phyloP scores from a whole-genome alignment of 768 basidiomycete genomes.

The Tulasnella sp. region DNA sequence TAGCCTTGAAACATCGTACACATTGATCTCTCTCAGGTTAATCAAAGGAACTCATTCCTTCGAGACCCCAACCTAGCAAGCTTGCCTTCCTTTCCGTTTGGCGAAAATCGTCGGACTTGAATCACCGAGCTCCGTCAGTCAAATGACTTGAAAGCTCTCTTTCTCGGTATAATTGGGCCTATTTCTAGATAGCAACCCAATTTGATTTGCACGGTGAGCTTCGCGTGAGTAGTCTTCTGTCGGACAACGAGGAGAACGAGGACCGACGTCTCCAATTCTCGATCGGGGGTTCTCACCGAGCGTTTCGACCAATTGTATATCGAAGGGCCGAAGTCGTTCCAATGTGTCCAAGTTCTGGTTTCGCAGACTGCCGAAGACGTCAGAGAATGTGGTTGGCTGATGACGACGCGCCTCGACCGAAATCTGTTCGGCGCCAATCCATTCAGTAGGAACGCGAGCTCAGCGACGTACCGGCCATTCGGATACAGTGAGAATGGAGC shows the following conservation, averaged over 20 bases:
- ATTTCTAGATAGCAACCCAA: no score
- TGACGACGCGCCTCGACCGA: neutral
- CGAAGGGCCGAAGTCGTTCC: neutral
- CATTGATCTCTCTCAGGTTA: neutral
- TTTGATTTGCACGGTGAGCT: neutral
- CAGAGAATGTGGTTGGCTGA: neutral
- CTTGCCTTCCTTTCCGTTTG: neutral
- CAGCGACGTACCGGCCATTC: neutral
- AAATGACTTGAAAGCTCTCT: neutral
- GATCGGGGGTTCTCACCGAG: neutral
- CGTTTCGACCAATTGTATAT: neutral
- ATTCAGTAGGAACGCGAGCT: neutral
- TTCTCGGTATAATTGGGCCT: no score
- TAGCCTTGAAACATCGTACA: neutral
- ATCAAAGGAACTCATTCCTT: neutral
- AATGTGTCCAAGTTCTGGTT: neutral
- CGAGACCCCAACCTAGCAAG: neutral
- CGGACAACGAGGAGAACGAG: neutral
- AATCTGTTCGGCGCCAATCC: neutral
- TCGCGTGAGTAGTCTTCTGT: neutral
- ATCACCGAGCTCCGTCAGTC: neutral
- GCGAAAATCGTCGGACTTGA: neutral
- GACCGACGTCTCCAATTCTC: neutral
- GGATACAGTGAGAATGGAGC: neutral
- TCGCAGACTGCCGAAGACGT: neutral